A percentile compares a stretch with the other conserved stretches of the same genome.
phyloP scores from a whole-genome alignment of 2,329 filamentous ascomycete species.

The Pseudopyricularia javanii region DNA sequence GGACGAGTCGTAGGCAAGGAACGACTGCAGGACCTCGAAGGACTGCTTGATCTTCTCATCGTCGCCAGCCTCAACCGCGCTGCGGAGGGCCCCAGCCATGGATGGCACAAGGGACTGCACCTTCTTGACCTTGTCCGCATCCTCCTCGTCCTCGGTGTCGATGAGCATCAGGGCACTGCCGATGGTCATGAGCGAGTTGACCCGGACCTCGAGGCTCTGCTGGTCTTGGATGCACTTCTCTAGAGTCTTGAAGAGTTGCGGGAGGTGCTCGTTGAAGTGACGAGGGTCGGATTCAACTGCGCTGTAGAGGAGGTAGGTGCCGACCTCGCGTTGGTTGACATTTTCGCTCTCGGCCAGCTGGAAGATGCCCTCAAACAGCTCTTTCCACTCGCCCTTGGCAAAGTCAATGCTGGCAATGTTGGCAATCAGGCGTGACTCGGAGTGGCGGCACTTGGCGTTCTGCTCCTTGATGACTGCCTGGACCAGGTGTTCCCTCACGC shows the following conservation, averaged over 20 bases:
- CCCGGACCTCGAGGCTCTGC: slow-evolving; percentile 80
- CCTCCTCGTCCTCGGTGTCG: slow-evolving; percentile 81
- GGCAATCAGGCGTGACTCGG: slow-evolving; percentile 76
- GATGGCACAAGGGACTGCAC: slow-evolving; percentile 73
- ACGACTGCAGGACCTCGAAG: slow-evolving; percentile 94
- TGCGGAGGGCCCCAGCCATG: slow-evolving; percentile 85
- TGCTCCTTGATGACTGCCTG: slow-evolving; percentile 74
- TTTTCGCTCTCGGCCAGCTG: slow-evolving; percentile 66
- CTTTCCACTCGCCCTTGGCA: slow-evolving; percentile 72
- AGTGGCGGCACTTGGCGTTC: slow-evolving; percentile 67
- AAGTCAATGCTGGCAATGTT: slow-evolving; percentile 79
- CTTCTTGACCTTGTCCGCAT: slow-evolving; percentile 56
- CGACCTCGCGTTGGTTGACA: slow-evolving; percentile 75
- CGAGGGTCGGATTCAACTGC: slow-evolving; percentile 81
- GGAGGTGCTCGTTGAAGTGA: slow-evolving; percentile 69
- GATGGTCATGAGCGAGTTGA: slow-evolving; percentile 87
- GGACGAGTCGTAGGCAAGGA: slow-evolving; percentile 78
- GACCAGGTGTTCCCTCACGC: slow-evolving; percentile 72
- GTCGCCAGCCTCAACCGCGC: slow-evolving; percentile 64
- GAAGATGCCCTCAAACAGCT: slow-evolving; percentile 68
- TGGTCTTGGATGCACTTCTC: slow-evolving; percentile 78
- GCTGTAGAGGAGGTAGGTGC: slow-evolving; percentile 85
- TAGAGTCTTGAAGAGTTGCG: slow-evolving; percentile 73
- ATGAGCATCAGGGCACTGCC: slow-evolving; percentile 80
- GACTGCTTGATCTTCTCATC: slow-evolving; percentile 82